A percentile compares a stretch with the other conserved stretches of the same genome.
These are phyloP conservation scores for Musa itinerans DNA, from an alignment of 176 grass and related monocot genomes.

Conservation along the genomic window DNA sequence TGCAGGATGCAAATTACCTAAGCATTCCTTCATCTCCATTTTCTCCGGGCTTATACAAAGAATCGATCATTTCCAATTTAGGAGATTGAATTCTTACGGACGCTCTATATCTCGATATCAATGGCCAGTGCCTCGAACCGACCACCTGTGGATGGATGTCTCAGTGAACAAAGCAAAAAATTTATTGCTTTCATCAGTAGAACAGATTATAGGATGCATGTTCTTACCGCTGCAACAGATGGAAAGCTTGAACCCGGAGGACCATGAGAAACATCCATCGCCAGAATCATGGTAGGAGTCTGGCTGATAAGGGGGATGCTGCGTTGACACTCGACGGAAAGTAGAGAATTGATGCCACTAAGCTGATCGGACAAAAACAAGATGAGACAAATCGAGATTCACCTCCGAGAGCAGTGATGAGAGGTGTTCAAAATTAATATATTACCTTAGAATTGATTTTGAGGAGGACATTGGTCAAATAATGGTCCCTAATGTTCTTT, in stretches of 20 bases:
- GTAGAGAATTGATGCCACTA: conserved; percentile 67
- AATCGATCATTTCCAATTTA: conserved; percentile 73
- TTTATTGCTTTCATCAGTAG: background rate
- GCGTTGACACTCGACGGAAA: conserved; percentile 41
- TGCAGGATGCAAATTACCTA: background rate
- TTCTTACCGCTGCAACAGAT: conserved; percentile 63
- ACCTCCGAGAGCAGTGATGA: too few relatives aligned
- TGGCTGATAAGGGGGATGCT: conserved; percentile 43
- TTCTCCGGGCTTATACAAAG: conserved; percentile 47
- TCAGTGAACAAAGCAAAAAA: background rate
- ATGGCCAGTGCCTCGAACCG: conserved; percentile 53
- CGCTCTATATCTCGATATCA: conserved; percentile 64
- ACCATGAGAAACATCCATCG: conserved; percentile 84
- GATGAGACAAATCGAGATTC: background rate
- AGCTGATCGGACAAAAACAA: conserved; percentile 40
- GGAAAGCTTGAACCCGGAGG: conserved; percentile 54
- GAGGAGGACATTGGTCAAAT: conserved; percentile 85
- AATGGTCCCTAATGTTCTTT: conserved; percentile 71
- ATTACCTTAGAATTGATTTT: conserved; percentile 94
- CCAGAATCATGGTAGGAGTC: conserved; percentile 66
- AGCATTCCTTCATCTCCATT: conserved; percentile 63
- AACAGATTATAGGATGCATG: background rate
- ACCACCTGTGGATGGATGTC: conserved; percentile 33
- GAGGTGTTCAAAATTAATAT: background rate
- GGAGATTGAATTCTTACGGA: conserved; percentile 60